Conservation (phyloP, 352 stramenopile species). For the Pythium apleroticum region DNA sequence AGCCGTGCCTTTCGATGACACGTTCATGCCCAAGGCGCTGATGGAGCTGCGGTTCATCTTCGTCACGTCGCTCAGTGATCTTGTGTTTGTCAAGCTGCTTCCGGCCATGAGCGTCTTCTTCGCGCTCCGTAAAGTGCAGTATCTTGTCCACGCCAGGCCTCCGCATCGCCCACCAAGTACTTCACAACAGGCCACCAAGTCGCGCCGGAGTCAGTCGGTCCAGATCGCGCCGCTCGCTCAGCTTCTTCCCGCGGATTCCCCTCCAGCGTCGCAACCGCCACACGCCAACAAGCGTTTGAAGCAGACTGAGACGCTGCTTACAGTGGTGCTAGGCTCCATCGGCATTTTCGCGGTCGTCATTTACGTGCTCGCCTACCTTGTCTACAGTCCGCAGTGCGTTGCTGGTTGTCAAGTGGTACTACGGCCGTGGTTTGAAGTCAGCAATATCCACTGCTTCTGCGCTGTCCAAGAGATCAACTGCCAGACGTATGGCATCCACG, state of each 20-base stretch:
- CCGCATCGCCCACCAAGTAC: neutral
- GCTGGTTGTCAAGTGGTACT: conserved; percentile 2
- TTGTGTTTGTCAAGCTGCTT: conserved; percentile 14
- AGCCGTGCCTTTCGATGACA: conserved; percentile 5
- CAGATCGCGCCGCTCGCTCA: neutral
- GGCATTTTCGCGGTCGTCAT: neutral
- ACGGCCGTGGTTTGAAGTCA: conserved; percentile 10
- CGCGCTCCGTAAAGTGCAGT: conserved; percentile 1
- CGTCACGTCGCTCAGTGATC: conserved; percentile 15
- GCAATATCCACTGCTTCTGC: conserved; percentile 1
- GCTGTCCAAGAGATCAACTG: conserved; percentile 20
- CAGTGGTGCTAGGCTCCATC: neutral
- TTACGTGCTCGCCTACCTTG: neutral
- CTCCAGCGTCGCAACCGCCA: neutral
- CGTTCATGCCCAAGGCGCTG: conserved; percentile 8
- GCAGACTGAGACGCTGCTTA: neutral
- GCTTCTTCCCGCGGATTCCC: neutral
- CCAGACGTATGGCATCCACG: neutral
- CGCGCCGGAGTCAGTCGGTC: neutral
- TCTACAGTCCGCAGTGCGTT: conserved; percentile 1
- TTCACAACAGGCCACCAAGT: neutral
- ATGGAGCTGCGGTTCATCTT: conserved; percentile 17
- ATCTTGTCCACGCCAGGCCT: neutral
- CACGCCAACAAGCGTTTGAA: too few species aligned
- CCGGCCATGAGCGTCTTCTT: conserved; percentile 10